Percentiles rank a stretch among this genome's conserved stretches.
Conservation (phyloP, 2,329 filamentous ascomycete genomes). For the Talaromyces sp. region DNA sequence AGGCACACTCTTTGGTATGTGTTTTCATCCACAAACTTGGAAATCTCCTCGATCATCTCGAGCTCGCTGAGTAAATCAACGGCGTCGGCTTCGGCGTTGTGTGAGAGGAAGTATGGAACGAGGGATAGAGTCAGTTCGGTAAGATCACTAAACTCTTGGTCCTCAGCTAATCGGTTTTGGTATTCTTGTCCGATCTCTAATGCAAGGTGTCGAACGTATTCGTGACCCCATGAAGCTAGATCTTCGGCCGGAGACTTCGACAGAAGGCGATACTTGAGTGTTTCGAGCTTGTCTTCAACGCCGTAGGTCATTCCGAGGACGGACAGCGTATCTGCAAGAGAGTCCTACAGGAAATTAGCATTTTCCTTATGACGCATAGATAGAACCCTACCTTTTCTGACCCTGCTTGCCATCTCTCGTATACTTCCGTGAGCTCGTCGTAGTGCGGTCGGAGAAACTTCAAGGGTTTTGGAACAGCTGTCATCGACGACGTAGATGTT, state of each 20-base stretch:
- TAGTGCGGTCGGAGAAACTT: conserved; percentile 98
- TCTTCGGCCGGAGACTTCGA: conserved; percentile 72
- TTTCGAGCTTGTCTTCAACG: conserved; percentile 92
- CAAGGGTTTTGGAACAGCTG: conserved; percentile 93
- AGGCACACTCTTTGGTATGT: conserved; percentile 90
- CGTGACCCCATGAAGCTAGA: conserved; percentile 95
- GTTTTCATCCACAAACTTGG: conserved; percentile 86
- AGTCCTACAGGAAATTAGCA: conserved; percentile 45
- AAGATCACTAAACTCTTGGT: conserved; percentile 79
- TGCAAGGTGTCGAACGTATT: conserved; percentile 93
- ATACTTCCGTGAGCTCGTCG: conserved; percentile 78
- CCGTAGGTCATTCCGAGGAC: conserved; percentile 99
- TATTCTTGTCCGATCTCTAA: conserved; percentile 96
- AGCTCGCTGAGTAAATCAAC: conserved; percentile 96
- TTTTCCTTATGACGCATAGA: neutral
- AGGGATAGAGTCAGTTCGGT: conserved; percentile 78
- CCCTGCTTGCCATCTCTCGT: conserved; percentile 82
- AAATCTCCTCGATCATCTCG: conserved; percentile 91
- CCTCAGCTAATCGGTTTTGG: conserved; percentile 77
- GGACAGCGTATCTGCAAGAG: conserved; percentile 90
- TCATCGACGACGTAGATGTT: conserved; percentile 99
- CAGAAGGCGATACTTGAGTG: conserved; percentile 89
- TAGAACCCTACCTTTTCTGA: conserved; percentile 68
- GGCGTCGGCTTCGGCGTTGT: conserved; percentile 96
- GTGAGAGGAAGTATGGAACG: conserved; percentile 91